These are phyloP conservation scores for Haplosporangium gracile DNA, from an alignment of 192 early-diverging fungal genomes.

Conservation along the genomic window DNA sequence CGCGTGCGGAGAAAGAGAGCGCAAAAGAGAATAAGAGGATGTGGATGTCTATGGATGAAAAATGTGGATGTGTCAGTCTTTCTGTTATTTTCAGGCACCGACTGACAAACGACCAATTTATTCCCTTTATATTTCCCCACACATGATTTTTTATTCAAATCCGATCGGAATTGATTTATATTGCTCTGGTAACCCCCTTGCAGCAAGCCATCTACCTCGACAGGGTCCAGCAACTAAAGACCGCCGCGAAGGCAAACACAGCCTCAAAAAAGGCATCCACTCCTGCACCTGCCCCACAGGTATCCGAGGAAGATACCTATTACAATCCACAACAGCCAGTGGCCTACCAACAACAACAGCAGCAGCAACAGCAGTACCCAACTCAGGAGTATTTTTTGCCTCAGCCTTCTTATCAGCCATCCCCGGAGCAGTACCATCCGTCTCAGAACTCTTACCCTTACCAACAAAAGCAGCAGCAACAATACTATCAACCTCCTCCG, in stretches of 20 bases:
- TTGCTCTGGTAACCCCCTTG: not conserved
- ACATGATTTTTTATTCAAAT: not conserved
- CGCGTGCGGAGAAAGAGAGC: not conserved
- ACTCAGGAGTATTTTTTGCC: not conserved
- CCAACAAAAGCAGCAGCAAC: conserved; percentile 1
- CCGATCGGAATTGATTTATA: not conserved
- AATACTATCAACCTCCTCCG: not conserved
- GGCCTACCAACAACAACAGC: conserved; percentile 4
- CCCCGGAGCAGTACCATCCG: conserved; percentile 3
- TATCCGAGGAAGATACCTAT: not conserved
- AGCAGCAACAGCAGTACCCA: conserved; percentile 1
- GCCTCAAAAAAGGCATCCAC: not conserved
- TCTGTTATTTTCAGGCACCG: conserved; percentile 24
- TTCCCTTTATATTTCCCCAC: conserved; percentile 15
- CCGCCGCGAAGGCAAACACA: not conserved
- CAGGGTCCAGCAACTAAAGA: conserved; percentile 35
- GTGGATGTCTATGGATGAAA: not conserved
- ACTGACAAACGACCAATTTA: conserved; percentile 7
- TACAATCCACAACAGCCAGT: not conserved
- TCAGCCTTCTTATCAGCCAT: conserved; percentile 18
- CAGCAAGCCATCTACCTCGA: conserved; percentile 56
- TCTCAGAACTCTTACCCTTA: conserved; percentile 2
- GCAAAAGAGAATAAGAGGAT: not conserved
- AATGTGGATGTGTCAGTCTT: not conserved
- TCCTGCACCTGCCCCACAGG: not conserved